A percentile compares a stretch with the other conserved stretches of the same genome.
Conservation (phyloP, 768 basidiomycete genomes). For the Fistulinella prunicolor region DNA sequence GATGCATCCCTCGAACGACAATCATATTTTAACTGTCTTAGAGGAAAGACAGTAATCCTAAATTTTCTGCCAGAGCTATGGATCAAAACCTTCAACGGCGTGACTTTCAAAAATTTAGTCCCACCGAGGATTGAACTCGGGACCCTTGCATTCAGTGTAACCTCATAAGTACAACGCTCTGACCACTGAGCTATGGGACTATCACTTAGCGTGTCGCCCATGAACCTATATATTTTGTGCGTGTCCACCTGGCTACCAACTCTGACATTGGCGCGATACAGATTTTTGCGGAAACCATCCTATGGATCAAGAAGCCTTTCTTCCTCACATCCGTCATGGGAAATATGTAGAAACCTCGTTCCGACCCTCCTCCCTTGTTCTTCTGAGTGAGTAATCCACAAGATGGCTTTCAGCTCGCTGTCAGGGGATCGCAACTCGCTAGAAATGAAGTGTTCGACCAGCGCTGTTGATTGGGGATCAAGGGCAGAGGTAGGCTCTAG, state of each 20-base stretch:
- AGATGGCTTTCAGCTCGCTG: slow-evolving; percentile 60
- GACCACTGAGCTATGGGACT: slow-evolving; percentile 60
- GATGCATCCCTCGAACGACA: too few species aligned
- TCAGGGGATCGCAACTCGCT: slow-evolving; percentile 47
- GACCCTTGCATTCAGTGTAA: slow-evolving; percentile 55
- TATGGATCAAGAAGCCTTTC: slow-evolving; percentile 32
- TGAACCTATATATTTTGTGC: background rate
- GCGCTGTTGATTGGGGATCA: slow-evolving; percentile 60
- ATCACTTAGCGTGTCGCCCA: background rate
- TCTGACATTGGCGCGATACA: too few species aligned
- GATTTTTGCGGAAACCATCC: too few species aligned
- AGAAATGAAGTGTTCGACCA: slow-evolving; percentile 64
- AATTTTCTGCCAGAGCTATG: too few species aligned
- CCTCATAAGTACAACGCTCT: slow-evolving; percentile 64
- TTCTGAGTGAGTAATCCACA: slow-evolving; percentile 89
- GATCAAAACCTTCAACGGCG: too few species aligned
- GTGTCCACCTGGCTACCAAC: too few species aligned
- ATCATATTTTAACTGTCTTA: too few species aligned
- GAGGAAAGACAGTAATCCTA: too few species aligned
- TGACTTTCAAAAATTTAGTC: slow-evolving; percentile 51
- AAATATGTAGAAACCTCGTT: slow-evolving; percentile 58
- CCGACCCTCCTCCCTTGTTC: slow-evolving; percentile 77
- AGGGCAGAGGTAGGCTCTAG: slow-evolving; percentile 89
- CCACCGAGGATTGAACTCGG: slow-evolving; percentile 63
- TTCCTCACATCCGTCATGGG: slow-evolving; percentile 43